A percentile compares a stretch with the other conserved stretches of the same genome.
These are phyloP conservation scores for Cryphonectria nitschkei DNA, from an alignment of 2,329 filamentous ascomycete genomes.

Conservation along the genomic window DNA sequence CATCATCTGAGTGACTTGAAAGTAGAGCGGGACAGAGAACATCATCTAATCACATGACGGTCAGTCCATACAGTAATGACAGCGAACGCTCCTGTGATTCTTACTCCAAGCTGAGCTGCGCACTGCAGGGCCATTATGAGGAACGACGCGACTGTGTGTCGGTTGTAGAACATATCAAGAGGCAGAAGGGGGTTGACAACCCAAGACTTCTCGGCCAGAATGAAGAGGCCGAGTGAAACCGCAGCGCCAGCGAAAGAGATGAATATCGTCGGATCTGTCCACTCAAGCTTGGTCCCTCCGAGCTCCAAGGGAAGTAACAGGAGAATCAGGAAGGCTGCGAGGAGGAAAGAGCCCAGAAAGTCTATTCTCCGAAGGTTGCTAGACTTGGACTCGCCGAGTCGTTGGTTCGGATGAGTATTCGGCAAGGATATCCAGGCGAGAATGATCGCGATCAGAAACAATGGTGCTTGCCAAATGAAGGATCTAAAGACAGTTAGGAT, in stretches of 20 bases:
- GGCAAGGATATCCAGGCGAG: constrained; percentile 44
- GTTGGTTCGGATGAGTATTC: constrained; percentile 20
- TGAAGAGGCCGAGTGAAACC: constrained; percentile 39
- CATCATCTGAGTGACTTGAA: constrained; percentile 62
- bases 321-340: constrained; percentile 42
- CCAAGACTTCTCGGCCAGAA: constrained; percentile 41
- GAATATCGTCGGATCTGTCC: constrained; percentile 42
- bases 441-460: constrained; percentile 54
- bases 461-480: constrained; percentile 60
- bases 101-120: constrained; percentile 60
- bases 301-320: constrained; percentile 46
- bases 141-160: constrained; percentile 58
- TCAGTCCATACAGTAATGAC: constrained; percentile 1
- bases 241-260: constrained; percentile 38
- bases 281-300: constrained; percentile 43
- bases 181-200: constrained; percentile 63
- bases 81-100: constrained; percentile 32
- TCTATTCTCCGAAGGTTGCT: constrained; percentile 57
- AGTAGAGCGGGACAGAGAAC: constrained; percentile 71
- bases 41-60: constrained; percentile 49
- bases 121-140: constrained; percentile 56
- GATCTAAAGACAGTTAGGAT: constrained; percentile 42
- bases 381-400: constrained; percentile 29
- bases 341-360: constrained; percentile 57
- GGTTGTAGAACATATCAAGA: constrained; percentile 54